Conservation (phyloP, 163 green algal genomes). For the Coccomyxa subellipsoidea region DNA sequence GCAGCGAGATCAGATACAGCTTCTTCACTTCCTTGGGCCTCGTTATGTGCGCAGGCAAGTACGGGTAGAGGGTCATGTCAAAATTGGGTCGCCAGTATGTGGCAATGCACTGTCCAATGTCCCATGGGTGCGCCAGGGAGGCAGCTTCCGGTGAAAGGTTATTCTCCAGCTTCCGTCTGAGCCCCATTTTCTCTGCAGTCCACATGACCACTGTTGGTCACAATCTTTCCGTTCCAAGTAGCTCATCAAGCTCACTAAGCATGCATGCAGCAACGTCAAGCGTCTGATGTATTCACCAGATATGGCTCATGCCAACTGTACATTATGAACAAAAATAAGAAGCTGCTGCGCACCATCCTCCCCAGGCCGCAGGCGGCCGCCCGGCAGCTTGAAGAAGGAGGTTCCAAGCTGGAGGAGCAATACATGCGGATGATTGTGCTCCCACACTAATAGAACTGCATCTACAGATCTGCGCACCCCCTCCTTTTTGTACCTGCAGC, state of each 20-base stretch:
- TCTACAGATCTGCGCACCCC: conserved; percentile 82
- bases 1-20: conserved; percentile 85
- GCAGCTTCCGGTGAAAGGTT: conserved; percentile 66
- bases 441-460: conserved; percentile 71
- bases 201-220: conserved; percentile 1
- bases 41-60: conserved; percentile 90
- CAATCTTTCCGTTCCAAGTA: no score
- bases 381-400: conserved; percentile 87
- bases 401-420: conserved; percentile 65
- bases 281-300: no score
- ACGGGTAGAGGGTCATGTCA: conserved; percentile 94
- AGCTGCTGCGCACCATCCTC: conserved; percentile 75
- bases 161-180: conserved; percentile 85
- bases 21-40: conserved; percentile 90
- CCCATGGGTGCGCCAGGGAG: conserved; percentile 41
- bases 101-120: conserved; percentile 61
- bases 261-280: no score
- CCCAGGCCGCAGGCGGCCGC: conserved; percentile 80
- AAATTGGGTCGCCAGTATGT: conserved; percentile 88
- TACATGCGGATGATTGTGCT: conserved; percentile 92
- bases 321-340: no score
- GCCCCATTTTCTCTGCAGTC: conserved; percentile 74
- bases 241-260: no score
- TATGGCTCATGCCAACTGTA: no score
- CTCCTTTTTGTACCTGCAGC: conserved; percentile 73